These are phyloP conservation scores for Cucurbita maxima DNA, from an alignment of 306 rosid genomes.

Conservation along the genomic window DNA sequence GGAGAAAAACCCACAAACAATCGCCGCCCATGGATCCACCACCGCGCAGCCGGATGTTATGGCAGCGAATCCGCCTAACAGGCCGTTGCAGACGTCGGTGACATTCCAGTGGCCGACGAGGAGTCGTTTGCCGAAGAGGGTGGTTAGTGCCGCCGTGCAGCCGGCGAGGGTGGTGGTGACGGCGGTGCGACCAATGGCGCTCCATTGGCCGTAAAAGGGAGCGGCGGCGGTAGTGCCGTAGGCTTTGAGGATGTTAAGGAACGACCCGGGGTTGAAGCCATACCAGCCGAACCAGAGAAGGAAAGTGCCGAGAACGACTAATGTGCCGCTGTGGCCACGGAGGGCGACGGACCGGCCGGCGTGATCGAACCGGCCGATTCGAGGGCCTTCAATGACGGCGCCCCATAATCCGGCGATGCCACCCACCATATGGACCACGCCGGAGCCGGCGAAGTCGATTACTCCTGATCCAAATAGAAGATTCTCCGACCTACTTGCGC, in stretches of 20 bases:
- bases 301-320: slow-evolving; percentile 39
- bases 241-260: slow-evolving; percentile 25
- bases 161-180: slow-evolving; percentile 48
- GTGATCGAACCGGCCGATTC: slow-evolving; percentile 37
- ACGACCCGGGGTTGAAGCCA: slow-evolving; percentile 58
- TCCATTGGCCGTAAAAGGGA: slow-evolving; percentile 44
- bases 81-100: slow-evolving; percentile 41
- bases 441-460: slow-evolving; percentile 53
- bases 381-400: slow-evolving; percentile 43
- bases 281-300: slow-evolving; percentile 59
- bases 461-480: slow-evolving; percentile 41
- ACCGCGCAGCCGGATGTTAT: slow-evolving; percentile 42
- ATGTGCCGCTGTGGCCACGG: slow-evolving; percentile 41
- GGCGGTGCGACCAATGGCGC: slow-evolving; percentile 48
- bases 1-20: slow-evolving; percentile 43
- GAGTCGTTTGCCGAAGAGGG: slow-evolving; percentile 31
- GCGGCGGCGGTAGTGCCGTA: slow-evolving; percentile 24
- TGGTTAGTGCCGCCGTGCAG: slow-evolving; percentile 32
- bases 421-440: slow-evolving; percentile 53
- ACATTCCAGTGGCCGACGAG: slow-evolving; percentile 46
- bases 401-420: slow-evolving; percentile 58
- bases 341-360: slow-evolving; percentile 23
- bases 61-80: slow-evolving; percentile 54
- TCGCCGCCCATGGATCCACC: slow-evolving; percentile 55
- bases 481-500: slow-evolving; percentile 15